A percentile compares a stretch with the other conserved stretches of the same genome.
phyloP scores from a whole-genome alignment of 2,329 filamentous ascomycete genomes.

The Xylaria sp. region DNA sequence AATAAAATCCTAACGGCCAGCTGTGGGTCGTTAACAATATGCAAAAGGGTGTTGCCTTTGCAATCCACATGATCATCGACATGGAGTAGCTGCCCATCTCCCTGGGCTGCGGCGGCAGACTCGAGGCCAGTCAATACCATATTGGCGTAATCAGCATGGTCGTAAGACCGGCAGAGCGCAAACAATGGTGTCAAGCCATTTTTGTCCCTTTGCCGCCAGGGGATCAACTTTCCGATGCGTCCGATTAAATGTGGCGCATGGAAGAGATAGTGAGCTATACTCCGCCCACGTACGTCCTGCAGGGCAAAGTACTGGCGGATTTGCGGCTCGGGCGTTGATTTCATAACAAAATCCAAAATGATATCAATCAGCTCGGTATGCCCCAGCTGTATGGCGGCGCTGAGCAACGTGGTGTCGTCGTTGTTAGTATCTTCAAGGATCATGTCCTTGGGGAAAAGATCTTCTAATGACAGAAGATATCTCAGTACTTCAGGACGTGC shows the following conservation, averaged over 20 bases:
- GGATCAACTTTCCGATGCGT: conserved; percentile 76
- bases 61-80: conserved; percentile 90
- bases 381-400: conserved; percentile 86
- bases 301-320: conserved; percentile 72
- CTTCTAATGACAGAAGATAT: conserved; percentile 78
- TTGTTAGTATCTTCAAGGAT: conserved; percentile 86
- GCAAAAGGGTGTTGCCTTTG: conserved; percentile 94
- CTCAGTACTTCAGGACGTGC: conserved; percentile 73
- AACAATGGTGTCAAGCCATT: conserved; percentile 98
- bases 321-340: conserved; percentile 58
- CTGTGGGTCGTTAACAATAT: conserved; percentile 87
- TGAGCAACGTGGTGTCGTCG: conserved; percentile 87
- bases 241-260: conserved; percentile 82
- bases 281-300: conserved; percentile 85
- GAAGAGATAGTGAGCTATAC: conserved; percentile 94
- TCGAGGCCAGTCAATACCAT: conserved; percentile 87
- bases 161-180: conserved; percentile 92
- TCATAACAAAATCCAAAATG: conserved; percentile 73
- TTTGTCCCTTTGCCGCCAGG: conserved; percentile 90
- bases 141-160: conserved; percentile 81
- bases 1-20: conserved; percentile 78
- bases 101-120: conserved; percentile 75
- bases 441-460: conserved; percentile 73
- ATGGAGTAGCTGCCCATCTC: conserved; percentile 80
- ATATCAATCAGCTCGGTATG: conserved; percentile 76